These are phyloP conservation scores for Blastobotrys indianensis DNA, from an alignment of 1,139 yeast genomes.

Conservation along the genomic window DNA sequence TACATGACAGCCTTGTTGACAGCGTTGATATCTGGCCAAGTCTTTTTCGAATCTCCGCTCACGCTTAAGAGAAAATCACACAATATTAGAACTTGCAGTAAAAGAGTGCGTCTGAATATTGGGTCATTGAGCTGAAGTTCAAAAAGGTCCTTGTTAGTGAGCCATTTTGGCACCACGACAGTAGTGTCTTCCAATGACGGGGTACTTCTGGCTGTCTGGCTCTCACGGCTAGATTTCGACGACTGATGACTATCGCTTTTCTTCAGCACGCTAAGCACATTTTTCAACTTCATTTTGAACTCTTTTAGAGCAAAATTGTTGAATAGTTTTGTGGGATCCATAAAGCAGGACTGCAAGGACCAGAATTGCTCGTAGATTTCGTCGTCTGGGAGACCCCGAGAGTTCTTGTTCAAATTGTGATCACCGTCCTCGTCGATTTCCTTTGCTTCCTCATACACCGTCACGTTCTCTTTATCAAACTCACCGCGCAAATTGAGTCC, in stretches of 20 bases:
- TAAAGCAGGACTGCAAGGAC: slow-evolving; percentile 27
- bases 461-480: slow-evolving; percentile 34
- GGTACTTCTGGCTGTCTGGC: background rate
- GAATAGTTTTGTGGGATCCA: slow-evolving; percentile 27
- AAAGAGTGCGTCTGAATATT: slow-evolving; percentile 32
- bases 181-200: slow-evolving; percentile 5
- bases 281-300: slow-evolving; percentile 19
- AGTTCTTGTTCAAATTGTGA: slow-evolving; percentile 1
- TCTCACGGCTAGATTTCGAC: slow-evolving; percentile 11
- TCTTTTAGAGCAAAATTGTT: slow-evolving; percentile 14
- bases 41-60: slow-evolving; percentile 18
- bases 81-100: slow-evolving; percentile 31
- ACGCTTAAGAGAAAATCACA: slow-evolving; percentile 29
- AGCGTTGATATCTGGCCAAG: slow-evolving; percentile 18
- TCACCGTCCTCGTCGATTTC: slow-evolving; percentile 15
- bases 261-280: slow-evolving; percentile 15
- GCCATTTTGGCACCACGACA: slow-evolving; percentile 34
- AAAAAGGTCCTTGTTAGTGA: slow-evolving; percentile 32
- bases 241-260: slow-evolving; percentile 14
- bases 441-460: slow-evolving; percentile 22
- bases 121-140: slow-evolving; percentile 34
- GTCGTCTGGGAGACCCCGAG: background rate
- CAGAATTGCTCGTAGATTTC: slow-evolving; percentile 25
- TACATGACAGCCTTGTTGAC: slow-evolving; percentile 29
- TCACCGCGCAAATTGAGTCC: slow-evolving; percentile 37